Base-by-base conservation (phyloP, 352 stramenopile species). In the Globisporangium carolinianum region DNA sequence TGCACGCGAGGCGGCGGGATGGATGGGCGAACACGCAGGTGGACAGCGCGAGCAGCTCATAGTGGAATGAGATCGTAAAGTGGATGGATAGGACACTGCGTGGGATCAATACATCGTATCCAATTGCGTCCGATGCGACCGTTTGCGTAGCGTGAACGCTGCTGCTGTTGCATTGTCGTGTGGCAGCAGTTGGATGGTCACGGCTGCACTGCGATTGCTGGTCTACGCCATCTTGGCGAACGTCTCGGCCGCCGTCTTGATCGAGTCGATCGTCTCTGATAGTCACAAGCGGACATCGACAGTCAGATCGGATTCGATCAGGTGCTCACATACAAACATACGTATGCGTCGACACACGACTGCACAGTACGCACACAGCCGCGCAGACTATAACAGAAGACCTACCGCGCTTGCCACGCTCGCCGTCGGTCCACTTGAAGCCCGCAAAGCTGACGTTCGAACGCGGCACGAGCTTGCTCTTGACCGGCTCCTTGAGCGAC, bases 371-470 rank as follows among this genome's bases (percentile, higher is more conserved):
- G 37, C 10, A 50, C 17, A 35, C 1, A 43, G 32, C 0, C 43
- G n/a, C 15, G 32, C 38, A 49, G 5, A 49, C 39, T 37, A 12
- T 11, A 45, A 36, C 42, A 58, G n/a, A 42, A 32, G 32, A 79
- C 79, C 57, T 53, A 89, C 79, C 72, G 65, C 84, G 81, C 57
- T 74, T 72, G 68, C 82, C 80, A 62, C 84, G 84, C 68, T 94
- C 82, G 63, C 80, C 84, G 53, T 90, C 79, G 53, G 78, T 62
- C 82, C 82, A 94, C 76, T 91, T 92, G 73, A 91, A 94, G 65
- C 75, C 78, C 46, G 82, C 84, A 60, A 92, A 92, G 66, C 90
- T 71, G 64, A 94, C 78, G 56, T 89, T 76, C 55, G 76, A 86
- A 54, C 84, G 82, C 46, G 76, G 58, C 42, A 77, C 47, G 53